Percentiles rank a stretch among this genome's conserved stretches.
These are phyloP conservation scores for Talaromyces sp. DNA, from an alignment of 2,329 filamentous ascomycete genomes.

Conservation along the genomic window DNA sequence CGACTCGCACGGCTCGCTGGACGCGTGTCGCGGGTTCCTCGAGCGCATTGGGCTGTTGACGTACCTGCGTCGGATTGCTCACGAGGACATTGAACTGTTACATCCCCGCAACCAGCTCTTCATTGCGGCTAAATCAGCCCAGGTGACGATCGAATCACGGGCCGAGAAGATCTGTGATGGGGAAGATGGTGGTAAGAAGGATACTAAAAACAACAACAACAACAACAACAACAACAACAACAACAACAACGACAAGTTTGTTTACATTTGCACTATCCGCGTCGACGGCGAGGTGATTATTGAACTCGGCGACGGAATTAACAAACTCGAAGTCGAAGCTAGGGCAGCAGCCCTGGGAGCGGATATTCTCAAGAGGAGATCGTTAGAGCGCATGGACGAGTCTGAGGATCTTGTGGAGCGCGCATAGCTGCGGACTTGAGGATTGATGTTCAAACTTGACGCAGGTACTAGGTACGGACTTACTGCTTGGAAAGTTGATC, in stretches of 20 bases:
- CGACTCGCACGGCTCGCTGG: conserved; percentile 62
- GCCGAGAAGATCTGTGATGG: neutral
- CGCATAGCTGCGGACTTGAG: neutral
- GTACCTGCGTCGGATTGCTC: conserved; percentile 58
- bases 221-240: too few relatives aligned
- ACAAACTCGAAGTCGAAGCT: conserved; percentile 12
- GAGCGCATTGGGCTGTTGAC: conserved; percentile 60
- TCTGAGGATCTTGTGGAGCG: neutral
- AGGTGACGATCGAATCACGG: conserved; percentile 1
- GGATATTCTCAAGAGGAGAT: conserved; percentile 8
- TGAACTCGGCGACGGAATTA: conserved; percentile 10
- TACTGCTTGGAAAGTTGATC: neutral
- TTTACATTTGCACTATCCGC: conserved; percentile 6
- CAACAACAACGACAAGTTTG: neutral
- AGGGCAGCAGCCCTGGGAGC: conserved; percentile 11
- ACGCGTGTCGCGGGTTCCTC: conserved; percentile 56
- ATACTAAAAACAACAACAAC: too few relatives aligned
- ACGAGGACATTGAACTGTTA: conserved; percentile 49
- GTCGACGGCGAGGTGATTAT: conserved; percentile 11
- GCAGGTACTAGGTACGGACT: neutral
- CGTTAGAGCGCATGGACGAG: neutral
- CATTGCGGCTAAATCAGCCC: conserved; percentile 5
- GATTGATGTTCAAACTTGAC: neutral
- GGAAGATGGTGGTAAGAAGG: neutral
- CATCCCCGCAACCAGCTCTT: conserved; percentile 56